These are phyloP conservation scores for Astrocystis sublimbata DNA, from an alignment of 495 filamentous ascomycete species.

Conservation along the genomic window DNA sequence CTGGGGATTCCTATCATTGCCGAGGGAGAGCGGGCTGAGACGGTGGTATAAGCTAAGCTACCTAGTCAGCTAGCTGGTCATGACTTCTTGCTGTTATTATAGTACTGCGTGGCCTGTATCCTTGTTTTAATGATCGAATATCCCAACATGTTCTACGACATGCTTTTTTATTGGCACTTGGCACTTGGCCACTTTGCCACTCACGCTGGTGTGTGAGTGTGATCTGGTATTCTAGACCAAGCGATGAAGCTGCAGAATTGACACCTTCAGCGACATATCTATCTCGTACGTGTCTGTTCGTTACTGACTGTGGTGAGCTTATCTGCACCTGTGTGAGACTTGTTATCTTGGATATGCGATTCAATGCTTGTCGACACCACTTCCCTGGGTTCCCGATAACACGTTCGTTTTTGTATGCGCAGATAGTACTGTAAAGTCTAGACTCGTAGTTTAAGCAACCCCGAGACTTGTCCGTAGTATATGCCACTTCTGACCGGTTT, in stretches of 20 bases:
- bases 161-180: neutral
- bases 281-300: too few relatives aligned
- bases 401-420: too few relatives aligned
- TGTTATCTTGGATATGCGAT: too few relatives aligned
- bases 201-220: neutral
- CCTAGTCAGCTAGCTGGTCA: too few relatives aligned
- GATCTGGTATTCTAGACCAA: slow-evolving; percentile 3
- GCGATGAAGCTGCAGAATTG: neutral
- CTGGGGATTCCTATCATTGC: slow-evolving; percentile 85
- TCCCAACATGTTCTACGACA: neutral
- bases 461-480: too few relatives aligned
- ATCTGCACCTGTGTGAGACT: too few relatives aligned
- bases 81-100: neutral
- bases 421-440: too few relatives aligned
- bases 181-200: neutral
- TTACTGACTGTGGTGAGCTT: too few relatives aligned
- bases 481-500: too few relatives aligned
- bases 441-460: too few relatives aligned
- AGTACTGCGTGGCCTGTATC: neutral
- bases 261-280: neutral
- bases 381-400: too few relatives aligned
- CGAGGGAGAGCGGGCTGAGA: slow-evolving; percentile 79
- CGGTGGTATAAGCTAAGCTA: slow-evolving; percentile 75
- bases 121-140: neutral
- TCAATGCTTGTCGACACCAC: too few relatives aligned